Percentiles rank a stretch among this genome's conserved stretches.
Conservation (phyloP, 2,329 filamentous ascomycete genomes). For the Pseudovirgaria hyperparasitica region DNA sequence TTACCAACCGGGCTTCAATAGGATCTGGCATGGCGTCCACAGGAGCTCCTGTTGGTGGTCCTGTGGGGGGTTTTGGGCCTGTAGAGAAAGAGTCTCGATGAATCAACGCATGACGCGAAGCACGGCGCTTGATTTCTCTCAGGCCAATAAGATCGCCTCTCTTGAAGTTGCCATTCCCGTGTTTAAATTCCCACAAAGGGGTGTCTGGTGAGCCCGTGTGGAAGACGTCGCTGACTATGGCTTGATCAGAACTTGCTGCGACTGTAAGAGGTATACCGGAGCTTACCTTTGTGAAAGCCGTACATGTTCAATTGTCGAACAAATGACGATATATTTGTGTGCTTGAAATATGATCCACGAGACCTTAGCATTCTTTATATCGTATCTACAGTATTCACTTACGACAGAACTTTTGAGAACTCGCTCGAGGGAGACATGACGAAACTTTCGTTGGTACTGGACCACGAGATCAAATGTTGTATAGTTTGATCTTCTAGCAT, state of each 20-base stretch:
- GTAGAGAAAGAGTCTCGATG: conserved; percentile 76
- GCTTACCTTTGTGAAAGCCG: conserved; percentile 89
- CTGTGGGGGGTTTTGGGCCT: conserved; percentile 54
- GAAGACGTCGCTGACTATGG: conserved; percentile 88
- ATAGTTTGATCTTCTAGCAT: conserved; percentile 95
- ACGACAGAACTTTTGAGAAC: conserved; percentile 97
- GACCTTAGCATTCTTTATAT: conserved; percentile 13
- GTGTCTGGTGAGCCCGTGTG: conserved; percentile 89
- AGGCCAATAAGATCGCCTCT: conserved; percentile 82
- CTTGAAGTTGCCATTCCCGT: conserved; percentile 95
- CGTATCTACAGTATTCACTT: conserved; percentile 32
- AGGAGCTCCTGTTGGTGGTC: conserved; percentile 72
- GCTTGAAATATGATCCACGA: conserved; percentile 90
- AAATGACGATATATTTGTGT: conserved; percentile 98
- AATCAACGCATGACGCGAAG: conserved; percentile 83
- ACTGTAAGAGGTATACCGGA: conserved; percentile 8
- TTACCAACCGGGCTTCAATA: conserved; percentile 59
- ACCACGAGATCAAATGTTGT: conserved; percentile 95
- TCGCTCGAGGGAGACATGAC: conserved; percentile 97
- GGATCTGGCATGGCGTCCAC: conserved; percentile 72
- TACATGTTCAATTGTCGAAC: conserved; percentile 99
- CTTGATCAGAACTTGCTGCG: conserved; percentile 2
- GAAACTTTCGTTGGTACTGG: conserved; percentile 84
- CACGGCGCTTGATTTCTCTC: conserved; percentile 88
- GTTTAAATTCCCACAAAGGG: conserved; percentile 96